These are phyloP conservation scores for Claviceps sp. DNA, from an alignment of 2,329 filamentous ascomycete species.

Conservation along the genomic window DNA sequence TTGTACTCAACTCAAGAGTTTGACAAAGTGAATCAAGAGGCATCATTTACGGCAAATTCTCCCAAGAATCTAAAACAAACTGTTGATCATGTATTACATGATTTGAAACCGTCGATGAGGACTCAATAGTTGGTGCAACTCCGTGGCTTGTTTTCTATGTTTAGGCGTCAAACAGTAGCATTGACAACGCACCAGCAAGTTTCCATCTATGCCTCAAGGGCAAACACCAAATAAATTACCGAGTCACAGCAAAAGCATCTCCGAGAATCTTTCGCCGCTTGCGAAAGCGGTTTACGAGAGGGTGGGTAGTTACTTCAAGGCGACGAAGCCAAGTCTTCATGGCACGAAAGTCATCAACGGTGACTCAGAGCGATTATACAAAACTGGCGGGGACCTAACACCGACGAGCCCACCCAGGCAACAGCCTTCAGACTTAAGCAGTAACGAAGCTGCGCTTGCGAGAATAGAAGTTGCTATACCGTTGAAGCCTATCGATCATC, in stretches of 20 bases:
- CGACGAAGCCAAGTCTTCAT: constrained; percentile 20
- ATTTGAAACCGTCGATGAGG: constrained; percentile 58
- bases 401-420: not conserved
- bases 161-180: not conserved
- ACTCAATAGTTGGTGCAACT: constrained; percentile 46
- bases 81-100: constrained; percentile 58
- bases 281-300: constrained; percentile 26
- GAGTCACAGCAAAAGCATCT: constrained; percentile 16
- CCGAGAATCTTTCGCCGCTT: constrained; percentile 36
- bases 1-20: constrained; percentile 42
- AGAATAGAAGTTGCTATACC: constrained; percentile 36
- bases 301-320: constrained; percentile 26
- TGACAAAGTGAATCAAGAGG: constrained; percentile 59
- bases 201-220: constrained; percentile 22
- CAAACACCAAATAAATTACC: constrained; percentile 6
- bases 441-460: constrained; percentile 8
- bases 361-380: constrained; percentile 12
- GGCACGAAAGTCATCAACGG: constrained; percentile 24
- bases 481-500: constrained; percentile 27
- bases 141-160: not conserved
- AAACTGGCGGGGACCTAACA: constrained; percentile 8
- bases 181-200: constrained; percentile 31
- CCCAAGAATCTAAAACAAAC: constrained; percentile 58
- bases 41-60: constrained; percentile 39
- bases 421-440: not conserved